Percentiles rank a stretch among this genome's conserved stretches.
These are phyloP conservation scores for Metschnikowia kofuensis DNA, from an alignment of 805 yeast species.

Conservation along the genomic window DNA sequence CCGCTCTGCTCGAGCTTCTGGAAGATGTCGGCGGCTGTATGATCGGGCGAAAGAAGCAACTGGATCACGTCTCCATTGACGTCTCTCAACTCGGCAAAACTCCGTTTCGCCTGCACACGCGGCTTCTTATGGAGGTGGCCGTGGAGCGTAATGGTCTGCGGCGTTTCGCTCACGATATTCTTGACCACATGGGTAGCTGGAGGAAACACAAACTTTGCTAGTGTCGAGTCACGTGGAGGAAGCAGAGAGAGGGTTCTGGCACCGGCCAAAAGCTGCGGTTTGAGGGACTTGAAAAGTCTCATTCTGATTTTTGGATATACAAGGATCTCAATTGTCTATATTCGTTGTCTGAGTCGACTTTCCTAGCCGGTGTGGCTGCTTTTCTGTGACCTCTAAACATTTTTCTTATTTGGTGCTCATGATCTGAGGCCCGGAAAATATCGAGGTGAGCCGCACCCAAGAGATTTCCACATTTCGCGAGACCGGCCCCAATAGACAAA, in stretches of 20 bases:
- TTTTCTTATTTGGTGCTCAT: no score
- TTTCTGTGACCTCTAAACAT: no score
- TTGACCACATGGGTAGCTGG: slow-evolving; percentile 29
- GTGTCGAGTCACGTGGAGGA: slow-evolving; percentile 8
- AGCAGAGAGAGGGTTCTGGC: slow-evolving; percentile 17
- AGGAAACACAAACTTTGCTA: slow-evolving; percentile 34
- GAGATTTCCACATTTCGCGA: no score
- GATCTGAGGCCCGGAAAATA: no score
- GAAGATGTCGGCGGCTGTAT: slow-evolving; percentile 33
- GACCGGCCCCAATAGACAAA: no score
- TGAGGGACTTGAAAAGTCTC: neutral
- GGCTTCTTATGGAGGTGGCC: slow-evolving; percentile 88
- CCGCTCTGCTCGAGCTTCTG: slow-evolving; percentile 48
- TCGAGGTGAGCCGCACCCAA: no score
- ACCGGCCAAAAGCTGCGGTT: neutral
- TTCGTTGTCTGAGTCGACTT: no score
- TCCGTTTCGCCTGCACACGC: slow-evolving; percentile 60
- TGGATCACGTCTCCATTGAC: slow-evolving; percentile 65
- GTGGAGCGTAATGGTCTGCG: slow-evolving; percentile 46
- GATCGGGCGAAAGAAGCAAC: slow-evolving; percentile 39
- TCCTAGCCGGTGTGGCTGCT: no score
- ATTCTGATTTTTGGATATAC: neutral
- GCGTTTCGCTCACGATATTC: slow-evolving; percentile 11
- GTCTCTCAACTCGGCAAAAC: slow-evolving; percentile 78
- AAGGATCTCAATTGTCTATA: no score